Evolutionary conservation across 2,329 filamentous ascomycete species (phyloP), one percentile per base, ranked within the genome.

Genomic region (Decorospora gaudefroyi): DNA sequence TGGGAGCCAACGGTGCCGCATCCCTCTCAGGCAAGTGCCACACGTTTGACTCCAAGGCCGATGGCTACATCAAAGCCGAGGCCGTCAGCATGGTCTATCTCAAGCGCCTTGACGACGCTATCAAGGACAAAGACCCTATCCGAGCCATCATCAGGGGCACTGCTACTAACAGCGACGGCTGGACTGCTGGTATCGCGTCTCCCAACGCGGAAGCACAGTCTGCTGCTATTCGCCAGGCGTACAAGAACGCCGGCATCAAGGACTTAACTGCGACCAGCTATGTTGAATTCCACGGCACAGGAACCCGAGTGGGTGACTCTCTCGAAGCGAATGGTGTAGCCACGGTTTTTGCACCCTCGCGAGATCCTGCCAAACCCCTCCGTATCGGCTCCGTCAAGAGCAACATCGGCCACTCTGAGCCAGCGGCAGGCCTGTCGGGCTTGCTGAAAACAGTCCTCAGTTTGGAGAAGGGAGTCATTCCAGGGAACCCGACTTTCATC

Each of bases 251-350:
- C 2, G 37, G 37, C 0, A 40, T 40, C 6, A 11, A 8, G 66
- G 68, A 68, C 40, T 51, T 53, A 10, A 42, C 42, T 6, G 23
- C 31, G 6, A 48, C 44, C 4, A 13, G 36, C 7, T 72, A 64
- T 27, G 52, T 72, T 8, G 70, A 74, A 41, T 63, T 62, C 0
- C 72, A 74, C 42, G 81, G 81, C 6, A 84, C 81, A 0, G 81
- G 81, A 3, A 84, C 81, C 1, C 74, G 74, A 26, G 79, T 75
- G 1, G 79, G 81, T 3, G 60, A 63, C 19, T 46, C 57, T 1
- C 34, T 46, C 6, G 63, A 67, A 31, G 53, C 47, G 1, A 40
- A 31, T 2, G 57, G 46, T 10, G 34, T 55, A 2, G 30, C 29
- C 3, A 18, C 12, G 3, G 44, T 30, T 11, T 30, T 30, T 11